These are phyloP conservation scores for Ceratobasidium theobromae DNA, from an alignment of 1,284 basidiomycete species.

Conservation along the genomic window DNA sequence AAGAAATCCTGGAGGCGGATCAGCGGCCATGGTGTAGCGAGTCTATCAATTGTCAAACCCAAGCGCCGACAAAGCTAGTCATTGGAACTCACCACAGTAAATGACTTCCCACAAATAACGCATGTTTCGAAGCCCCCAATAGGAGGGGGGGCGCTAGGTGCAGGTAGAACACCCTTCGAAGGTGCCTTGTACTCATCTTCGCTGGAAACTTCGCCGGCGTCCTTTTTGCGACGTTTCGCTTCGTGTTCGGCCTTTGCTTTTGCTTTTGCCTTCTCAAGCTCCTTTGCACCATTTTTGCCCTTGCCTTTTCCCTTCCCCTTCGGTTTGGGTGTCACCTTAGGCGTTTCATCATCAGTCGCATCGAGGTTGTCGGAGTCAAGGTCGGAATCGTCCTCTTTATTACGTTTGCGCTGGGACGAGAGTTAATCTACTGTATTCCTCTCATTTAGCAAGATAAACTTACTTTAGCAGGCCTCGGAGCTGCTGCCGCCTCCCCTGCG, in stretches of 20 bases:
- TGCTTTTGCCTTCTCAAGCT: slow-evolving; percentile 47
- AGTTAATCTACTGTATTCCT: slow-evolving; percentile 8
- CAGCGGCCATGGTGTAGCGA: slow-evolving; percentile 75
- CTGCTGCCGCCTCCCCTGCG: background rate
- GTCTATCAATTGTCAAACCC: slow-evolving; percentile 54
- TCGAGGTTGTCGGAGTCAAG: slow-evolving; percentile 76
- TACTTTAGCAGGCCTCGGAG: slow-evolving; percentile 20
- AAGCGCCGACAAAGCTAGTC: background rate
- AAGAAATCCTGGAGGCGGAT: slow-evolving; percentile 69
- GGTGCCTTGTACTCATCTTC: slow-evolving; percentile 59
- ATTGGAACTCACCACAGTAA: slow-evolving; percentile 75
- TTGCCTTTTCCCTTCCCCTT: slow-evolving; percentile 45
- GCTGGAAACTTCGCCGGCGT: slow-evolving; percentile 50
- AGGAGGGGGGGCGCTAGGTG: slow-evolving; percentile 55
- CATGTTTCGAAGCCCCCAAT: slow-evolving; percentile 83
- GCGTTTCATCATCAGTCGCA: slow-evolving; percentile 46
- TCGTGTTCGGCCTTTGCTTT: slow-evolving; percentile 53
- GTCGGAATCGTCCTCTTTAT: slow-evolving; percentile 48
- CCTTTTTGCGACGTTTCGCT: slow-evolving; percentile 52
- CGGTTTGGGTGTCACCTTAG: slow-evolving; percentile 35
- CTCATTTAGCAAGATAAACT: slow-evolving; percentile 31
- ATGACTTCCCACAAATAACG: slow-evolving; percentile 77
- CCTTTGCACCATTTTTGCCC: slow-evolving; percentile 25
- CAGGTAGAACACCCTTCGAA: slow-evolving; percentile 44
- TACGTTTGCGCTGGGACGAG: slow-evolving; percentile 33